Base-by-base conservation (phyloP, 148 eudicot genomes). In the Vaccinium corymbosum region DNA sequence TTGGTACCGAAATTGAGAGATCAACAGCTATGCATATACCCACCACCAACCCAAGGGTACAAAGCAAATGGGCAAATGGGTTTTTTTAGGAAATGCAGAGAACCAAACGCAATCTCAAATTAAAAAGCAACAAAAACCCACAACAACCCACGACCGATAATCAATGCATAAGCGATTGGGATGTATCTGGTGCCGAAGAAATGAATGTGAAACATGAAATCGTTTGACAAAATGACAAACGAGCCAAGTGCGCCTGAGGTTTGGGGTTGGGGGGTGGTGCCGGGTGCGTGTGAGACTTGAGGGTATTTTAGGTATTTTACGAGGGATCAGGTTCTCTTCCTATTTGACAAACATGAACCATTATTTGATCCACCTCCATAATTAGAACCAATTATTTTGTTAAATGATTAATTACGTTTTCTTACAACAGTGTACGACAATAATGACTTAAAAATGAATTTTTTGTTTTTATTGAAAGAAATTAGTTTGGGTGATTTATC, bases 71-170 rank as follows among this genome's bases (percentile, higher is more conserved):
- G 52, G 49, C 52, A 68, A 27, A 68, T 27, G 38, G 16, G 4
- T 61, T 20, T 29, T 72, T 72, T 75, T 7, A 42, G 52, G 52
- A 46, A 75, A 75, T 75, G 22, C 49, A 19, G 51, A 46, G 78
- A 46, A 48, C 15, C 27, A 75, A 48, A 75, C 53, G 78, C 78
- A 75, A 46, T 75, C 78, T 57, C 5, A 74, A 38, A 74, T 38
- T 5, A 48, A 7, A 22, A 20, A n/a, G 16, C 19, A 48, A n/a
- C 27, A 48, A 76, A 35, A n/a, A 46, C 79, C 55, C 16, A 49
- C 56, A 76, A 49, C 29, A 11, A 3, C 55, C 29, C 53, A 48
- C 79, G 16, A 74, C 50, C 51, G 48, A 72, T 32, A 72, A 38
- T 35, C 76, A 72, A 72, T 74, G 27, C 0, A 49, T 6, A 19